These are phyloP conservation scores for Fusarium coicis DNA, from an alignment of 2,329 filamentous ascomycete species.

Conservation along the genomic window DNA sequence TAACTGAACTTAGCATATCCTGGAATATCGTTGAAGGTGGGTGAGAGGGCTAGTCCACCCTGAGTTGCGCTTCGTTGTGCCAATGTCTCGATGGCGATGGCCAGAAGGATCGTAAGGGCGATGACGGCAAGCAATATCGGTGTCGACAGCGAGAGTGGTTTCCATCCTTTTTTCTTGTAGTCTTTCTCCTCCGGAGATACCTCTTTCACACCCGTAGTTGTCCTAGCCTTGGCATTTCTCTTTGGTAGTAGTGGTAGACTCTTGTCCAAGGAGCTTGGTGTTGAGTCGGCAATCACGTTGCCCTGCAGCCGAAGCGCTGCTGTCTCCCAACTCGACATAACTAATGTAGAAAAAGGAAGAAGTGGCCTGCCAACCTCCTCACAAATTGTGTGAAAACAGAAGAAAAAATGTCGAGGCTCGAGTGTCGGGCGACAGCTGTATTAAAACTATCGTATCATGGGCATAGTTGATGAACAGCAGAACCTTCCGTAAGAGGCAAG, in stretches of 20 bases:
- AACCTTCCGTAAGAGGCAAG: not conserved
- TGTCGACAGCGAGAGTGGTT: conserved; percentile 37
- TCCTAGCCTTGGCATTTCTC: not conserved
- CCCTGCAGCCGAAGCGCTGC: conserved; percentile 12
- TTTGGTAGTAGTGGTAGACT: conserved; percentile 4
- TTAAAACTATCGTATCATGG: conserved; percentile 5
- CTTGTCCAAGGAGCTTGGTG: conserved; percentile 9
- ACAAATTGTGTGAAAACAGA: not conserved
- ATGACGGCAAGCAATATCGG: conserved; percentile 53
- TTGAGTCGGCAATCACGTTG: not conserved
- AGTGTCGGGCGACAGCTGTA: not conserved
- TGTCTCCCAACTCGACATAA: conserved; percentile 35
- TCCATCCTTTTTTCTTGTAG: conserved; percentile 21
- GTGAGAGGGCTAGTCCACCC: conserved; percentile 53
- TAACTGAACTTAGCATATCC: conserved; percentile 52
- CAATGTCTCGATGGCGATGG: conserved; percentile 57
- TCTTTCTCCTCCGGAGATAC: not conserved
- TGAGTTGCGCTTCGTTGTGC: conserved; percentile 52
- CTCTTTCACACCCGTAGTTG: not conserved
- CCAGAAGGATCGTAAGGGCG: conserved; percentile 52
- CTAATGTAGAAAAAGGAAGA: not conserved
- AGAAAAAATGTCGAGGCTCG: not conserved
- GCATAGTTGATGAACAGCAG: not conserved
- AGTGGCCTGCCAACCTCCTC: conserved; percentile 18
- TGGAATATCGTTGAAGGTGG: conserved; percentile 48